Evolutionary conservation across 2,329 filamentous ascomycete genomes (phyloP), one percentile per base, ranked within the genome.

Genomic region (Arthrinium puccinioides): DNA sequence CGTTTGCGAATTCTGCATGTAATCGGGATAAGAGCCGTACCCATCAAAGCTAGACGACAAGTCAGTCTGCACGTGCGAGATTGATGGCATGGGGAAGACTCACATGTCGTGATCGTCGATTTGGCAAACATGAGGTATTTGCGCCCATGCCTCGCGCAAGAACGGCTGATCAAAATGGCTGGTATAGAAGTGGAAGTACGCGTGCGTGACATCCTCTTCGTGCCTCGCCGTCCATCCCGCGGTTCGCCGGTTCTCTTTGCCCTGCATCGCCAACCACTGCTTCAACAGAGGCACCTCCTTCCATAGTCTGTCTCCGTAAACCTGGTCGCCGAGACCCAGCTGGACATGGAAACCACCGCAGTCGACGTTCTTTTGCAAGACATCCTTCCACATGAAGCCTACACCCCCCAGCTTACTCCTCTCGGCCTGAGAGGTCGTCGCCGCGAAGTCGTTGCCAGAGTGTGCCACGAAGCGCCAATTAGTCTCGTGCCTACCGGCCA

Each of bases 111-210:
- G 92, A 53, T 97, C 92, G 54, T 98, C 89, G 37, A 98, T 80
- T 56, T 94, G 87, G 51, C 94, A 72, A 37, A 98, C 70, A 55
- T 96, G 89, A 27, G 92, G 92, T 44, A 98, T 96, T 64, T 98
- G 92, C 16, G 92, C 92, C 67, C 95, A 98, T 0, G 90, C 89
- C 61, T 98, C 92, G 42, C 92, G 73, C 47, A 98, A 62, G 60
- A 94, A 90, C 6, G 90, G 89, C 61, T 98, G 92, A 56, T 98
- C 92, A 57, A 98, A 97, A 60, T 97, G 90, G 49, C 88, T 95
- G 2, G 89, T 95, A 58, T 98, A 98, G 61, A 95, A 98, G 60
- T 98, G 92, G 62, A 98, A 98, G 65, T 95, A 98, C 7, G 92
- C 89, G 61, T 97, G 89, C 3, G 84, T 82, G 14, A 95, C 87